Base-by-base conservation (phyloP, 2,329 filamentous ascomycete genomes). In the Claviceps cyperi region DNA sequence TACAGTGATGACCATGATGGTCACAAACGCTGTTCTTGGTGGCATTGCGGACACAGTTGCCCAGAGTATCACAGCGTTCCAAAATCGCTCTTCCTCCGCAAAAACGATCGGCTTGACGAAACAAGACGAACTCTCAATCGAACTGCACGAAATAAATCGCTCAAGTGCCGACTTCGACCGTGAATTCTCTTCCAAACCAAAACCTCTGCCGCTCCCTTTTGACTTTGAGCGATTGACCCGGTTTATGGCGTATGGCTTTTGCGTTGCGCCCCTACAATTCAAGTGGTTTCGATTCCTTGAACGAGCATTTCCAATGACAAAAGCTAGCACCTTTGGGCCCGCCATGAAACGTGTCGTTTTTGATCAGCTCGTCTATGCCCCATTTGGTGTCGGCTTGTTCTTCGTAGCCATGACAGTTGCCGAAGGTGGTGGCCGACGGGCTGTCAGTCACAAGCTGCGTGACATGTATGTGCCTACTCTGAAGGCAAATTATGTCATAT, bases 201-300 rank as follows among this genome's bases (percentile, higher is more conserved):
- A 75, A 58, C 61, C 65, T 11, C 74, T 84, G 0, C 86, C 89
- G 28, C 85, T 88, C 3, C 81, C 88, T 0, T 97, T 98, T 62
- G 91, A 98, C 68, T 97, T 97, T 60, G 92, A 97, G 70, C 81
- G 92, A 46, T 73, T 96, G 55, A 91, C 87, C 1, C 78, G 92
- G 46, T 98, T 97, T 72, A 96, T 97, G 88, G 84, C 86, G 5
- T 98, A 97, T 66, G 89, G 89, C 63, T 96, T 97, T 70, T 78
- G 85, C 62, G 96, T 97, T 88, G 89, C 92, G 4, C 92, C 92
- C 0, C 60, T 96, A 35, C 91, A 97, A 66, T 95, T 94, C 71
- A 84, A 87, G 64, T 98, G 92, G 92, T 97, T 97, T 69, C 78
- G 80, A 48, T 90, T 95, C 66, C 72, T 98, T 55, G 84, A 82